Base-by-base conservation (phyloP, 345 rosid species). In the Erucastrum elatum region DNA sequence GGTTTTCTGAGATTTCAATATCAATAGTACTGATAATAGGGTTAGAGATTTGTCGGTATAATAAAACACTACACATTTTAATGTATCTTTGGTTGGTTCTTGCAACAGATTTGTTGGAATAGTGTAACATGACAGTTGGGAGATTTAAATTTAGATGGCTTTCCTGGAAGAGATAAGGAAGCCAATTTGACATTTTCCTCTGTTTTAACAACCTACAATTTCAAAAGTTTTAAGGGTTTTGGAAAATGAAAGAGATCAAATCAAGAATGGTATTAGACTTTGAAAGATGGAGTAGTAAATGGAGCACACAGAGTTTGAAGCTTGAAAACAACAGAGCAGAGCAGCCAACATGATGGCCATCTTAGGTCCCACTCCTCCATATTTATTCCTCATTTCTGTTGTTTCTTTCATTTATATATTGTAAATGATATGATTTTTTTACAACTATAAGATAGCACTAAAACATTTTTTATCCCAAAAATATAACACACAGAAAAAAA, bases 261-360 rank as follows among this genome's bases (percentile, higher is more conserved):
- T n/a, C 21, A 70, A 71, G 60, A 71, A 31, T 71, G 64, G 68
- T 72, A 17, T 70, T 63, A 6, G 6, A 12, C 8, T 51, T 51
- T n/a, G 8, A 51, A 51, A 51, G 25, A 15, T 8, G 41, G 16
- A 67, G 31, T 29, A 64, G 25, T 55, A 46, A 71, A 67, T 63
- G 64, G 77, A 79, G 78, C 78, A 79, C 82, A 73, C 59, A 73
- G 64, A 73, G 46, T 73, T 73, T 67, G 77, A 78, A 72, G 64
- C 67, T 10, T n/a, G 77, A 72, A 72, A 59, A 71, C 64, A 70
- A 49, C 80, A 77, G 55, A 46, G 16, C 55, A 46, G 33, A 77
- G 46, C 37, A 71, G 72, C 67, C 77, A 78, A 59, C 76, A 53
- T 70, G 64, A 33, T 63, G 53, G 12, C 49, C 64, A 55, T 71